These are phyloP conservation scores for Paradendryphiella salina DNA, from an alignment of 2,329 filamentous ascomycete genomes.

Conservation along the genomic window DNA sequence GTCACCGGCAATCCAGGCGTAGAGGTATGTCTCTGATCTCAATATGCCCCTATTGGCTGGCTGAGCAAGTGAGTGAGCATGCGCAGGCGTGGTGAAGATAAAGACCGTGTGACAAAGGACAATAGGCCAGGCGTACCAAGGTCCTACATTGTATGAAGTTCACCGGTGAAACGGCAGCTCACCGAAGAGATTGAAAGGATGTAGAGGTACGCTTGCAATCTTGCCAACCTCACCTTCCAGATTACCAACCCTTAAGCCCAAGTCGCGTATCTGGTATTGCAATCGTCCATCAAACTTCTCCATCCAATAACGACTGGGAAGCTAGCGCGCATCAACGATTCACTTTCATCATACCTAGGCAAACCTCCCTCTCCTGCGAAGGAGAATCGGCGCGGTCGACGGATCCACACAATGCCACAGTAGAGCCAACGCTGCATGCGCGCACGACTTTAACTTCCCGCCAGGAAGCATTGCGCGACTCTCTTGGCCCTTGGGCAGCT, in stretches of 20 bases:
- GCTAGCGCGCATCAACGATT: too few species aligned
- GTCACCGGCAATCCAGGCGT: background rate
- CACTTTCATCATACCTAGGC: background rate
- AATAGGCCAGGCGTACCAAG: too few species aligned
- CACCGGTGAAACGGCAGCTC: too few species aligned
- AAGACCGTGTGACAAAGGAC: background rate
- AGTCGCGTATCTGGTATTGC: too few species aligned
- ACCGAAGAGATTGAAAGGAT: too few species aligned
- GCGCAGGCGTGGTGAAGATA: background rate
- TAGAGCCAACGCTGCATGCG: background rate
- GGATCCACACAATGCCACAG: background rate
- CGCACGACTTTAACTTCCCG: background rate
- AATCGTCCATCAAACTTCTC: too few species aligned
- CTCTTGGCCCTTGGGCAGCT: conserved; percentile 15
- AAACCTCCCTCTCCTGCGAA: conserved; percentile 11
- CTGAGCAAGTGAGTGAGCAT: background rate
- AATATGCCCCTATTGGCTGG: background rate
- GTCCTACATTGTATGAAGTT: too few species aligned
- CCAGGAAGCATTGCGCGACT: conserved; percentile 12
- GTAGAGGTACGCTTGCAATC: too few species aligned
- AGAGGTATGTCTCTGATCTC: background rate
- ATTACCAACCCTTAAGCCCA: too few species aligned
- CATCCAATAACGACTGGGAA: too few species aligned
- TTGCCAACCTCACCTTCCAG: too few species aligned
- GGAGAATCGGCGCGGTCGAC: background rate